Percentiles rank a stretch among this genome's conserved stretches.
Evolutionary conservation across 1,284 basidiomycete genomes (phyloP).

Genomic region (Cutaneotrichosporon mucoides): DNA sequence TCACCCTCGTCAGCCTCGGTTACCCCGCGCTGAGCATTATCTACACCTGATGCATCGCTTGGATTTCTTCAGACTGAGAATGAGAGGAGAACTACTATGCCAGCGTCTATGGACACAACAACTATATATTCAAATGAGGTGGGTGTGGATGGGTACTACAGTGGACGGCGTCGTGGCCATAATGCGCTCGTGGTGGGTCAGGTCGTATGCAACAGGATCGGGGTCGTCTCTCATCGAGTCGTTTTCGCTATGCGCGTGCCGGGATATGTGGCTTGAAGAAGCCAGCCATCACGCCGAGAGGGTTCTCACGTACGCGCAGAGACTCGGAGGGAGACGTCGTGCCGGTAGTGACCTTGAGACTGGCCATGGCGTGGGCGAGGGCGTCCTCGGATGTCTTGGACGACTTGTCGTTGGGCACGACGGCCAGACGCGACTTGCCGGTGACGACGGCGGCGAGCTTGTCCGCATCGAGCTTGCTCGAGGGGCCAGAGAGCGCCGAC

Average conservation of each 20-base stretch:
- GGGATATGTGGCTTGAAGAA: constrained; percentile 22
- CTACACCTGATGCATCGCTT: constrained; percentile 53
- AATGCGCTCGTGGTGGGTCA: not conserved
- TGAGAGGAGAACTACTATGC: not conserved
- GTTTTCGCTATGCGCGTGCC: not conserved
- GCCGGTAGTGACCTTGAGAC: constrained; percentile 35
- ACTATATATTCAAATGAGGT: not conserved
- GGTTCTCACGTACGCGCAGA: constrained; percentile 28
- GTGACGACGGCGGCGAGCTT: constrained; percentile 50
- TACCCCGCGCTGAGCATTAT: constrained; percentile 35
- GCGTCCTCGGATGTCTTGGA: constrained; percentile 16
- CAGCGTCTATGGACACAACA: constrained; percentile 4
- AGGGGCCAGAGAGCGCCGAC: constrained; percentile 45
- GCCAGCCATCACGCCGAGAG: constrained; percentile 23
- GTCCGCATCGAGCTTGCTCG: constrained; percentile 39
- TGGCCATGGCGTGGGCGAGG: constrained; percentile 29
- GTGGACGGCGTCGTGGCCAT: not conserved
- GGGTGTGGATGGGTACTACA: constrained; percentile 1
- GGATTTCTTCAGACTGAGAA: constrained; percentile 2
- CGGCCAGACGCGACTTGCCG: constrained; percentile 45
- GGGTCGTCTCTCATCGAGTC: not conserved
- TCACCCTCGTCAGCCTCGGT: no score
- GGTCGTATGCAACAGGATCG: not conserved
- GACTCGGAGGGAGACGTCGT: constrained; percentile 9
- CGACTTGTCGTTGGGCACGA: constrained; percentile 18